phyloP scores from a whole-genome alignment of 495 filamentous ascomycete species.

The Parmelia sp. region DNA sequence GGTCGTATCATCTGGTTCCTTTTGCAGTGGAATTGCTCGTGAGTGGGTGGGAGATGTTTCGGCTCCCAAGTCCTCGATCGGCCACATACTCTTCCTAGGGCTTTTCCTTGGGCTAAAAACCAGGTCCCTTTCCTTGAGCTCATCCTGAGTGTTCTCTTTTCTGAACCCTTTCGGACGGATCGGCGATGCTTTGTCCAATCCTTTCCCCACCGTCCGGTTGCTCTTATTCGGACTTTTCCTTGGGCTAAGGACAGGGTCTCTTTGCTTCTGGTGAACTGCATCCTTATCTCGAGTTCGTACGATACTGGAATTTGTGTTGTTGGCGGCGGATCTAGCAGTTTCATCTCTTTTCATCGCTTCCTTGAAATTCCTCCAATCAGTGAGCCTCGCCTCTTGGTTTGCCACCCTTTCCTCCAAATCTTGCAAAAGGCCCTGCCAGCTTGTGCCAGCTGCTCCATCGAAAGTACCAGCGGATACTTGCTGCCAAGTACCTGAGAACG shows the following conservation, averaged over 20 bases:
- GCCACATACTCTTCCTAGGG: slow-evolving; percentile 12
- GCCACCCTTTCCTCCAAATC: slow-evolving; percentile 55
- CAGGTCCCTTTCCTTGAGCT: slow-evolving; percentile 1
- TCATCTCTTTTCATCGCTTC: slow-evolving; percentile 35
- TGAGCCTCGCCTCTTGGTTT: slow-evolving; percentile 56
- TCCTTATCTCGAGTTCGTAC: slow-evolving; percentile 5
- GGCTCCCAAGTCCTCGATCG: not conserved
- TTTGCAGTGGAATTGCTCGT: not conserved
- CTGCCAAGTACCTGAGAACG: slow-evolving; percentile 62
- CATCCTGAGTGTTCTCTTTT: not conserved
- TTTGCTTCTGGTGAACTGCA: slow-evolving; percentile 29
- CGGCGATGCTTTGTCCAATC: not conserved
- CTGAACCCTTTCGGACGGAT: not conserved
- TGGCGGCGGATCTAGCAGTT: slow-evolving; percentile 21
- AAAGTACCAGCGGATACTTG: slow-evolving; percentile 50
- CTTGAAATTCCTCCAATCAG: slow-evolving; percentile 66
- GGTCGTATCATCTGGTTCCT: not conserved
- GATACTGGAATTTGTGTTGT: slow-evolving; percentile 12
- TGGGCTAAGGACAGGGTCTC: slow-evolving; percentile 42
- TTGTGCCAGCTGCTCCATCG: slow-evolving; percentile 39
- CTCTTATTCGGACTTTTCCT: slow-evolving; percentile 33
- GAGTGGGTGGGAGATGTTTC: not conserved
- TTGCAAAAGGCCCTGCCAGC: slow-evolving; percentile 35
- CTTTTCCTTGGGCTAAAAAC: slow-evolving; percentile 44
- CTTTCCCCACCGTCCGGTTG: not conserved